Percentiles rank a stretch among this genome's conserved stretches.
Evolutionary conservation across 129 eudicot species (phyloP).

Genomic region (Helianthus tuberosus): DNA sequence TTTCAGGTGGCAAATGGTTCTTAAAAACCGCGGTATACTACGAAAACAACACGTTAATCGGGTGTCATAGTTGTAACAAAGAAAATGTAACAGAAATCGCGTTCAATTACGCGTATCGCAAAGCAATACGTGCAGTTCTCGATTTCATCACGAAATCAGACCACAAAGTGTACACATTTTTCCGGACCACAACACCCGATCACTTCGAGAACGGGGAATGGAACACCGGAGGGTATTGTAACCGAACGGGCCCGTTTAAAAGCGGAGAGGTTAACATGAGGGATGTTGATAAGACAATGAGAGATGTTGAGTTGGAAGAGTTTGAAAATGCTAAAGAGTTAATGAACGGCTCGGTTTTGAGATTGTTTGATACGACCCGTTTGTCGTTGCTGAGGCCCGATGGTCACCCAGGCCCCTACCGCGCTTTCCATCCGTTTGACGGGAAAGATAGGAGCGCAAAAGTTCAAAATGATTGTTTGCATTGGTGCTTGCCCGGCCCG

Average conservation of each 20-base stretch:
- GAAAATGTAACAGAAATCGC: constrained; percentile 54
- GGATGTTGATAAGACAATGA: constrained; percentile 51
- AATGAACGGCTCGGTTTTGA: constrained; percentile 37
- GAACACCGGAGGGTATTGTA: constrained; percentile 76
- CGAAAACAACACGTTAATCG: constrained; percentile 59
- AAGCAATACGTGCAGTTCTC: constrained; percentile 44
- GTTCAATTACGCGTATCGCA: constrained; percentile 52
- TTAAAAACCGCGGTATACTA: constrained; percentile 70
- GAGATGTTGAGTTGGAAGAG: constrained; percentile 69
- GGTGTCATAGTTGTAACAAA: constrained; percentile 62
- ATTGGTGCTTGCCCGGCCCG: constrained; percentile 98
- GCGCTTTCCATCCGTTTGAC: constrained; percentile 60
- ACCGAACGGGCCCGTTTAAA: constrained; percentile 58
- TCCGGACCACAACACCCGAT: constrained; percentile 69
- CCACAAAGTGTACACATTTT: constrained; percentile 43
- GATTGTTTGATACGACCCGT: constrained; percentile 58
- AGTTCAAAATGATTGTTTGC: constrained; percentile 80
- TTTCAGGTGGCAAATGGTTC: constrained; percentile 85
- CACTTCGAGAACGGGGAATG: constrained; percentile 92
- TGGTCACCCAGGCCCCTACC: constrained; percentile 84
- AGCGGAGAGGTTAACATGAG: constrained; percentile 46
- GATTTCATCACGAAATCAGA: constrained; percentile 39
- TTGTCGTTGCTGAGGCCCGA: constrained; percentile 83
- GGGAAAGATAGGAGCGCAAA: constrained; percentile 46
- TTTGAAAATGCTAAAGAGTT: constrained; percentile 27